Evolutionary conservation across 116 monocot genomes (phyloP), one percentile per base, ranked within the genome.

Genomic region (Zostera marina): DNA sequence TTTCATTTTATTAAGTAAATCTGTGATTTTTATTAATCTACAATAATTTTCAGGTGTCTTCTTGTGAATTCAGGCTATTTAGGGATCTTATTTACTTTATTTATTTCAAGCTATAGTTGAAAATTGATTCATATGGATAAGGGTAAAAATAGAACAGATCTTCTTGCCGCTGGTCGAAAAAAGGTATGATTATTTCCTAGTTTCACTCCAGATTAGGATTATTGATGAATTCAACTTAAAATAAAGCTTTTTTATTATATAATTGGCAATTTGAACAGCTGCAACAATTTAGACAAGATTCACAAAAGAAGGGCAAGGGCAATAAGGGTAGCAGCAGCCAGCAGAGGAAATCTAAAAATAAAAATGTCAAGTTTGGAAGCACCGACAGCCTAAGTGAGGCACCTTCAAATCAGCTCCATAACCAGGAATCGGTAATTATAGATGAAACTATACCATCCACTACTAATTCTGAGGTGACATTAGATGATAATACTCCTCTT

Each of bases 251-350:
- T 45, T 22, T 23, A 13, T 8, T 11, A 32, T 46, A 11, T 15
- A 20, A 13, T 47, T 61, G 46, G 16, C 14, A n/a, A 4, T 63
- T 47, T 21, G 45, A 42, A 13, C 69, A 96, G 96, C 76, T 96
- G 11, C 85, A 80, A 61, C 96, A 96, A 78, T 96, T 68, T 53
- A 79, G 96, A 42, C 73, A 90, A 66, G n/a, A n/a, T n/a, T n/a
- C n/a, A n/a, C n/a, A n/a, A n/a, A 96, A 89, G 76, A 96, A 88
- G 67, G 93, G 88, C 63, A 63, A 74, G 67, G 93, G 88, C 63
- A 63, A 74, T 44, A 87, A 79, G 49, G 81, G 79, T 14, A 66
- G 77, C 48, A 70, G 65, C 53, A 62, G 47, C 32, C 52, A 65
- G 49, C 64, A 74, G 54, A 60, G 54, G 14, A 88, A 85, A 64